Evolutionary conservation across 768 basidiomycete genomes (phyloP).

Genomic region (Mycena albidolilacea): DNA sequence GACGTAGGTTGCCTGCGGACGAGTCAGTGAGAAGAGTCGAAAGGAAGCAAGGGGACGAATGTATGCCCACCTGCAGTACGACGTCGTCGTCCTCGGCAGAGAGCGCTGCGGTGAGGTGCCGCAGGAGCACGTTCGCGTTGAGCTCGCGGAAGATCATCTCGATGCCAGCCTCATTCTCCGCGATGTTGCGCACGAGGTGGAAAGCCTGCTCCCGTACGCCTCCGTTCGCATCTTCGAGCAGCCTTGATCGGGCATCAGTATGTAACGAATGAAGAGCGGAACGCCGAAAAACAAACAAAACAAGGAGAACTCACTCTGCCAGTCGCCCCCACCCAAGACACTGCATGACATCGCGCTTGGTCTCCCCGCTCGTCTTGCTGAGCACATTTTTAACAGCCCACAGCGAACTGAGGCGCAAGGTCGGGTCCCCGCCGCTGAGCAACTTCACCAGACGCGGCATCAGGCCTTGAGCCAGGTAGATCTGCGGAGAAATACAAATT

Average conservation of each 20-base stretch:
- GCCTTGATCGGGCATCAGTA: slow-evolving; percentile 51
- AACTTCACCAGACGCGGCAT: slow-evolving; percentile 76
- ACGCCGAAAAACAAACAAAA: background rate
- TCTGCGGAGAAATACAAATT: slow-evolving; percentile 53
- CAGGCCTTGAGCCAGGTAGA: slow-evolving; percentile 77
- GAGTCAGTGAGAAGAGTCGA: background rate
- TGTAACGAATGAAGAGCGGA: background rate
- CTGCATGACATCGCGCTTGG: slow-evolving; percentile 78
- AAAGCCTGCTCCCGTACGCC: slow-evolving; percentile 81
- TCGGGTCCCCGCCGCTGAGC: slow-evolving; percentile 65
- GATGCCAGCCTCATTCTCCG: slow-evolving; percentile 76
- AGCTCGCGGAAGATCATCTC: slow-evolving; percentile 71
- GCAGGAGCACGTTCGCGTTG: slow-evolving; percentile 61
- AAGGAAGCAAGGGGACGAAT: background rate
- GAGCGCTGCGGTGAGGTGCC: slow-evolving; percentile 63
- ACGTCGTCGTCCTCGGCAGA: slow-evolving; percentile 68
- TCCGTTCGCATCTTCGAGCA: slow-evolving; percentile 66
- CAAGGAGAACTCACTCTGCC: slow-evolving; percentile 59
- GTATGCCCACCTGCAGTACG: slow-evolving; percentile 60
- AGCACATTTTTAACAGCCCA: slow-evolving; percentile 93
- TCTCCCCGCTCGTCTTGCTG: slow-evolving; percentile 70
- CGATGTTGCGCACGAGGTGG: slow-evolving; percentile 76
- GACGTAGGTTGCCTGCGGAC: slow-evolving; percentile 64
- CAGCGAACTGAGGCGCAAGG: slow-evolving; percentile 77
- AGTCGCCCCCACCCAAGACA: slow-evolving; percentile 77